Percentiles rank a stretch among this genome's conserved stretches.
Conservation (phyloP, 2,329 filamentous ascomycete species). For the Clonostachys byssicola region DNA sequence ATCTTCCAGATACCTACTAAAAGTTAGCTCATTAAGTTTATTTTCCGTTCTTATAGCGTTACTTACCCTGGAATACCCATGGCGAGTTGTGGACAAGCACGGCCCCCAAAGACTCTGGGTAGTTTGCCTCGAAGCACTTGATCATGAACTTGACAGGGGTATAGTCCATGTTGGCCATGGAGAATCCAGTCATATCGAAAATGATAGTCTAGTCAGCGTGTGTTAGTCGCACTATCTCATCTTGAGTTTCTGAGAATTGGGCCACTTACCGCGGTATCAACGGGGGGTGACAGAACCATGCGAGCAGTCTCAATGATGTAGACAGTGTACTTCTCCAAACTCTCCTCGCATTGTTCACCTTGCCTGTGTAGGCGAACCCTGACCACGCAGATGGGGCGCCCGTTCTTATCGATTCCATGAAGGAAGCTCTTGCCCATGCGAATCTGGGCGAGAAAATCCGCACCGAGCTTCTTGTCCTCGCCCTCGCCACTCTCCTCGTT, state of each 20-base stretch:
- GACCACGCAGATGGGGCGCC: slow-evolving; percentile 83
- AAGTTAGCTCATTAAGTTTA: background rate
- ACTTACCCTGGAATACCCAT: slow-evolving; percentile 87
- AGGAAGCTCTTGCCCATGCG: slow-evolving; percentile 91
- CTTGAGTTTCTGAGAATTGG: background rate
- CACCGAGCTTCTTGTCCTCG: slow-evolving; percentile 59
- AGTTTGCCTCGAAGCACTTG: slow-evolving; percentile 98
- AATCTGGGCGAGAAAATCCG: slow-evolving; percentile 80
- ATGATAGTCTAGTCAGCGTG: slow-evolving; percentile 65
- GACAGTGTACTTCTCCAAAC: slow-evolving; percentile 85
- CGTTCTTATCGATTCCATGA: slow-evolving; percentile 80
- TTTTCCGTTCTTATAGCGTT: slow-evolving; percentile 9
- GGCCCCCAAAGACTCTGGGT: slow-evolving; percentile 85
- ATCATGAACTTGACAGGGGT: slow-evolving; percentile 98
- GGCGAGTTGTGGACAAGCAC: slow-evolving; percentile 94
- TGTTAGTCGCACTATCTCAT: slow-evolving; percentile 8
- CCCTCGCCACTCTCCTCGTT: slow-evolving; percentile 52
- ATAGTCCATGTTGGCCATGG: slow-evolving; percentile 97
- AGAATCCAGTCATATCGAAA: slow-evolving; percentile 95
- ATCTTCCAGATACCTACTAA: slow-evolving; percentile 84
- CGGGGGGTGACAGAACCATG: slow-evolving; percentile 70
- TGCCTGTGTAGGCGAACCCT: slow-evolving; percentile 77
- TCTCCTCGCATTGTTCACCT: slow-evolving; percentile 77
- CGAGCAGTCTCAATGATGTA: slow-evolving; percentile 94
- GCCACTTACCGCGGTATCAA: slow-evolving; percentile 82